Percentiles rank a stretch among this genome's conserved stretches.
Conservation (phyloP, 106 monocot genomes). For the Cymbidium sinense region DNA sequence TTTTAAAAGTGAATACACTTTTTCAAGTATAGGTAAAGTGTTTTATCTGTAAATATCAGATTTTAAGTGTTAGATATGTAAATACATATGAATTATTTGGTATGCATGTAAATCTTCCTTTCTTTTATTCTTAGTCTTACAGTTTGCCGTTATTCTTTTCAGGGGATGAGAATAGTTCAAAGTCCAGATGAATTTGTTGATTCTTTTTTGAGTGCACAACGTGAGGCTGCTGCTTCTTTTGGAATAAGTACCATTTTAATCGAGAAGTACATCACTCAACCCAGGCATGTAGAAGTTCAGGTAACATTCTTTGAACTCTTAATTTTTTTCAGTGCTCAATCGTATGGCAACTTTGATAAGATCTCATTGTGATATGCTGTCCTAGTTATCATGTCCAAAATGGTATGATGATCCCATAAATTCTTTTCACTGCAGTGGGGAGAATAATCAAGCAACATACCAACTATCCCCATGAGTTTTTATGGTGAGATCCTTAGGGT, state of each 20-base stretch:
- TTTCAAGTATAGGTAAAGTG: too few relatives aligned
- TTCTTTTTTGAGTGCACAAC: conserved; percentile 70
- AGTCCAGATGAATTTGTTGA: conserved; percentile 75
- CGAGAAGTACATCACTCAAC: conserved; percentile 95
- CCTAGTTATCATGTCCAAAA: not conserved
- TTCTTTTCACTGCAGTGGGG: not conserved
- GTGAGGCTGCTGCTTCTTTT: conserved; percentile 97
- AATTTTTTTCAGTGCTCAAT: conserved; percentile 1
- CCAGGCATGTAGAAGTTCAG: conserved; percentile 98
- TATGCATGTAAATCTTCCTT: too few relatives aligned
- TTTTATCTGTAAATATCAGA: too few relatives aligned
- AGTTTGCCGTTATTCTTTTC: conserved; percentile 9
- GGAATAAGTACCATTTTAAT: conserved; percentile 72
- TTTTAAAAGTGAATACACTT: too few relatives aligned
- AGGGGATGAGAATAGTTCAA: conserved; percentile 97
- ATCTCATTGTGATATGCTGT: not conserved
- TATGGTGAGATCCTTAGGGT: too few relatives aligned
- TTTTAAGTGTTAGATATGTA: too few relatives aligned
- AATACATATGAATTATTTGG: too few relatives aligned
- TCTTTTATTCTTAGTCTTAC: conserved; percentile 8
- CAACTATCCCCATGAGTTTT: not conserved
- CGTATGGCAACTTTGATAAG: not conserved
- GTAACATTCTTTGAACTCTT: conserved; percentile 28
- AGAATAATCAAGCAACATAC: not conserved
- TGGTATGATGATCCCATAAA: not conserved